These are phyloP conservation scores for Penicillium arizonense DNA, from an alignment of 495 filamentous ascomycete species.

Conservation along the genomic window DNA sequence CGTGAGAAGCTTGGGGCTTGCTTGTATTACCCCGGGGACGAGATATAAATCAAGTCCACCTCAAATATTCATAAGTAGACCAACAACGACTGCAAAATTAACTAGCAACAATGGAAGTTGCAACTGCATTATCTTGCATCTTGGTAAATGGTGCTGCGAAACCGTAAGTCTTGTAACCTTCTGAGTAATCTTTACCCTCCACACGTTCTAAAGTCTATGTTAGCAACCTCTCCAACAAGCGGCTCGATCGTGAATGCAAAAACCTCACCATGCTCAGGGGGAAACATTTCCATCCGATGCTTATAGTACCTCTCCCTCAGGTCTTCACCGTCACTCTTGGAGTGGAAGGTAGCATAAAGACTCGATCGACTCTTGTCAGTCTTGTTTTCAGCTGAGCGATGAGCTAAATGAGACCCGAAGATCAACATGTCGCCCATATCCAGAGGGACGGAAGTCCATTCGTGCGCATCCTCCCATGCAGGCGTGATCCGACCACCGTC, in stretches of 20 bases:
- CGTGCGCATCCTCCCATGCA: conserved; percentile 33
- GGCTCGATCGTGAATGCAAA: not conserved
- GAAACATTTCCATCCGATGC: conserved; percentile 37
- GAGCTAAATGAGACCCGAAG: conserved; percentile 43
- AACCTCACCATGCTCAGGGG: conserved; percentile 35
- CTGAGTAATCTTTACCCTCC: conserved; percentile 34
- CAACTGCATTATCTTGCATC: not conserved
- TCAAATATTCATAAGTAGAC: too few species aligned
- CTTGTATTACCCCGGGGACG: too few species aligned
- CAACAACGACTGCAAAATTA: not conserved
- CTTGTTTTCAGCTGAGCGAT: conserved; percentile 35
- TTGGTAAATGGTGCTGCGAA: conserved; percentile 31
- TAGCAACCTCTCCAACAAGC: not conserved
- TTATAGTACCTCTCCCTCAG: conserved; percentile 37
- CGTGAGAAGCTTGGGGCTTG: too few species aligned
- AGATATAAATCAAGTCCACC: too few species aligned
- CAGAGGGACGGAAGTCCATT: conserved; percentile 38
- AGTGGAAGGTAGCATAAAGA: conserved; percentile 46
- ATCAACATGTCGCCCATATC: conserved; percentile 37
- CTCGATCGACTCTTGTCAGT: conserved; percentile 31
- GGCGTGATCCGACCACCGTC: conserved; percentile 30
- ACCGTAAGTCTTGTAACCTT: conserved; percentile 38
- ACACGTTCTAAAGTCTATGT: conserved; percentile 23
- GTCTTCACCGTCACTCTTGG: conserved; percentile 33
- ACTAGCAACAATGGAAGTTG: not conserved